Conservation (phyloP, 257 asterid species). For the Nicotiana noctiflora region DNA sequence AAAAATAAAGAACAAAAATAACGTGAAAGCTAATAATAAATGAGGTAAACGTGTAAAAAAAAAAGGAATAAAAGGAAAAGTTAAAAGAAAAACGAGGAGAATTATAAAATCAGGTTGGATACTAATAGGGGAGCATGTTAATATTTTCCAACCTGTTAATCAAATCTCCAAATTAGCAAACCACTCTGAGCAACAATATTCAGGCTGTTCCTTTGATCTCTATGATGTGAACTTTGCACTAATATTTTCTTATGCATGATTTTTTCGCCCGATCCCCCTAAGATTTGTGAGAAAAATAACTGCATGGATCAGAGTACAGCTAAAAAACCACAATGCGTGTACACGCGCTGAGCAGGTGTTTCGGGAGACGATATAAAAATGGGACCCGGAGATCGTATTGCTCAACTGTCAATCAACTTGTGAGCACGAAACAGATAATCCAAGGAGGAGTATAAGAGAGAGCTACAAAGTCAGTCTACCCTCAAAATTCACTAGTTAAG, state of each 20-base stretch:
- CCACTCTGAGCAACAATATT: not conserved
- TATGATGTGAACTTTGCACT: not conserved
- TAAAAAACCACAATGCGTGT: not conserved
- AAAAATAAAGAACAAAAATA: not conserved
- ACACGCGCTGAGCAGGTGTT: too few relatives aligned
- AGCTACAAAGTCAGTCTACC: not conserved
- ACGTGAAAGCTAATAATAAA: not conserved
- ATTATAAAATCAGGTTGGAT: not conserved
- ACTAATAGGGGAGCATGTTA: not conserved
- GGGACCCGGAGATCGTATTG: too few relatives aligned
- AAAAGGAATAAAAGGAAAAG: not conserved
- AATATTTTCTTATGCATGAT: not conserved
- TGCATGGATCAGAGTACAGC: not conserved
- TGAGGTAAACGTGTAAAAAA: slow-evolving; percentile 1
- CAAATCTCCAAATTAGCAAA: not conserved
- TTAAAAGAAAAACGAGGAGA: not conserved
- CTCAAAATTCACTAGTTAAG: not conserved
- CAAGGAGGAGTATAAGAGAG: not conserved
- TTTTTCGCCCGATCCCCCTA: not conserved
- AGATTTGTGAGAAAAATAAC: not conserved
- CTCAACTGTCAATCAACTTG: too few relatives aligned
- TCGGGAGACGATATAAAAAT: too few relatives aligned
- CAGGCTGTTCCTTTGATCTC: not conserved
- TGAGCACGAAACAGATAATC: too few relatives aligned
- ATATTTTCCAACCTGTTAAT: not conserved